Percentiles rank a stretch among this genome's conserved stretches.
Conservation (phyloP, 2,329 filamentous ascomycete species). For the Verticillium isaacii region DNA sequence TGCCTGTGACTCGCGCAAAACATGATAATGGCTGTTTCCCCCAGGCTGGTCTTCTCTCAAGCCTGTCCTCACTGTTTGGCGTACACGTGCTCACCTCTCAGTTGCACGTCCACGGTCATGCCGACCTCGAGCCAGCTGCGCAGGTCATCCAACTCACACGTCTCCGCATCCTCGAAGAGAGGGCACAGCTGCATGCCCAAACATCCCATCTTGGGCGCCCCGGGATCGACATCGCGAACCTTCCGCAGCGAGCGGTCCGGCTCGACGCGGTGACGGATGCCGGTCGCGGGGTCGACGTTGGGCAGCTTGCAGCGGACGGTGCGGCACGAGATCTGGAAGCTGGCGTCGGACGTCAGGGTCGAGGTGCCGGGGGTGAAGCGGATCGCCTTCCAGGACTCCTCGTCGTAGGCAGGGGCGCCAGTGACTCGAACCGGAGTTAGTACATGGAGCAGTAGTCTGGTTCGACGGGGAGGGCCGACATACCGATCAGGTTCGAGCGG, state of each 20-base stretch:
- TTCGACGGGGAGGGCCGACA: background rate
- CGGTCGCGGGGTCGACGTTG: slow-evolving; percentile 62
- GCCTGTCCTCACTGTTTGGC: slow-evolving; percentile 22
- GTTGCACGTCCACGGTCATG: slow-evolving; percentile 47
- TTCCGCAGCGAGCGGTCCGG: slow-evolving; percentile 55
- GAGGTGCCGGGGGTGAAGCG: slow-evolving; percentile 42
- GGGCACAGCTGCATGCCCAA: slow-evolving; percentile 65
- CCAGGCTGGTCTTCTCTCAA: background rate
- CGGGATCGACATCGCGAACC: slow-evolving; percentile 56
- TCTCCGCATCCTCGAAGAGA: slow-evolving; percentile 31
- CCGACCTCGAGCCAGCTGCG: slow-evolving; percentile 49
- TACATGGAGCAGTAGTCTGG: too few relatives aligned
- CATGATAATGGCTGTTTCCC: too few relatives aligned
- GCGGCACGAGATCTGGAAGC: slow-evolving; percentile 56
- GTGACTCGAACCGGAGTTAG: slow-evolving; percentile 38
- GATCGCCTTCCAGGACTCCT: slow-evolving; percentile 65
- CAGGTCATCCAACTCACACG: slow-evolving; percentile 18
- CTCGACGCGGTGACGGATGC: slow-evolving; percentile 48
- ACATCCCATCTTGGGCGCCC: slow-evolving; percentile 51
- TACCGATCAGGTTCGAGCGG: slow-evolving; percentile 67
- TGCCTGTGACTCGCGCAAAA: background rate
- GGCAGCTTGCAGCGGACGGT: slow-evolving; percentile 66
- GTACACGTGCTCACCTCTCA: slow-evolving; percentile 41
- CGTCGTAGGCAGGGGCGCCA: slow-evolving; percentile 59
- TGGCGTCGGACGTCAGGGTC: slow-evolving; percentile 36